These are phyloP conservation scores for Arthrobotrys sinensis DNA, from an alignment of 2,329 filamentous ascomycete genomes.

Conservation along the genomic window DNA sequence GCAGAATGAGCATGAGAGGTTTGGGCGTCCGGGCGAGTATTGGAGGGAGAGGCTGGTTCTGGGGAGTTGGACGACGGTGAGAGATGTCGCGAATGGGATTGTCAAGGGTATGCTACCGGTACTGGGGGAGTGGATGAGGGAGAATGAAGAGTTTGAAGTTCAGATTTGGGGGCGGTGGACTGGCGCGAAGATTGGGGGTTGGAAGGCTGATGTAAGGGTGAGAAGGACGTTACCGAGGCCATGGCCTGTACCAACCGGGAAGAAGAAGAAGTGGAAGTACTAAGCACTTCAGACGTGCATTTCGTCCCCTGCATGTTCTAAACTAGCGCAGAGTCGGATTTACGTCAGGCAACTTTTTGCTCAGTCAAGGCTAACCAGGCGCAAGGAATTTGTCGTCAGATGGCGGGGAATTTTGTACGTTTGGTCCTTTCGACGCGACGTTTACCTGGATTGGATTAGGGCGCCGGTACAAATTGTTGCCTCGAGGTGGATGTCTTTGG, in stretches of 20 bases:
- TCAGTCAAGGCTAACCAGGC: not conserved
- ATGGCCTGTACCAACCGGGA: not conserved
- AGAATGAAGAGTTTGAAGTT: not conserved
- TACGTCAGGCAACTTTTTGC: not conserved
- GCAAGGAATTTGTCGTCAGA: not conserved
- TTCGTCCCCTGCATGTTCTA: not conserved
- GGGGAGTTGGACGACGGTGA: not conserved
- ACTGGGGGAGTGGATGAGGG: not conserved
- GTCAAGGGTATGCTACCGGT: not conserved
- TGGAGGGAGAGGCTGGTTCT: not conserved
- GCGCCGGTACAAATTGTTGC: not conserved
- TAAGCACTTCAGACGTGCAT: not conserved
- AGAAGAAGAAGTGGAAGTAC: no score
- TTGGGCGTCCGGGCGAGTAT: not conserved
- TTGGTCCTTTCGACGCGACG: constrained; percentile 3
- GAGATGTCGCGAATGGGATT: not conserved
- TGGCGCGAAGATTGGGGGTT: not conserved
- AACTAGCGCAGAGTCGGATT: not conserved
- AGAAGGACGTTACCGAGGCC: not conserved
- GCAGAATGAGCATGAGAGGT: not conserved
- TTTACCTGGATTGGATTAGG: not conserved
- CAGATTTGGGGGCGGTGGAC: not conserved
- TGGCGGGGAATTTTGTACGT: not conserved
- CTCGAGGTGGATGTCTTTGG: not conserved
- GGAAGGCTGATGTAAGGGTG: not conserved